Conservation (phyloP, 352 stramenopile genomes). For the Globisporangium cederbergense region DNA sequence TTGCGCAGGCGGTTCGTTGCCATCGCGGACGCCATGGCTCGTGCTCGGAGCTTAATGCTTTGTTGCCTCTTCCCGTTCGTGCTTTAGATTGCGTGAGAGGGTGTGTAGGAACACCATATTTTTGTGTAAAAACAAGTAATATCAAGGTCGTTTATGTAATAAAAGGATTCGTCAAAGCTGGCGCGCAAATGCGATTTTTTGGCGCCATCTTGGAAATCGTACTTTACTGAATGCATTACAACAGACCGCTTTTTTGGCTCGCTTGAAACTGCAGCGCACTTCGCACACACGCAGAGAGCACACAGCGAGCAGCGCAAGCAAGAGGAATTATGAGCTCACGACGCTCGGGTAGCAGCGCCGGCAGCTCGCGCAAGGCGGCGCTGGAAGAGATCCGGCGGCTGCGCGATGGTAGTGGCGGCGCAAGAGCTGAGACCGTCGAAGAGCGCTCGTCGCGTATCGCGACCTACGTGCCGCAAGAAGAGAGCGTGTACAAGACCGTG, state of each 20-base stretch:
- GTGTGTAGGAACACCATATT: no score
- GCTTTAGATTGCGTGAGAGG: background rate
- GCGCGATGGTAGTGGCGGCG: slow-evolving; percentile 36
- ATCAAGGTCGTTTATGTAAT: no score
- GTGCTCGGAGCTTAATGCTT: background rate
- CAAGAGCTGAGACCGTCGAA: slow-evolving; percentile 1
- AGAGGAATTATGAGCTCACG: slow-evolving; percentile 50
- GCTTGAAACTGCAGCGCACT: background rate
- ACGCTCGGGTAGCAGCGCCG: slow-evolving; percentile 34
- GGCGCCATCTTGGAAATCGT: background rate
- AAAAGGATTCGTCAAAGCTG: background rate
- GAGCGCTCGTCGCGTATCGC: slow-evolving; percentile 47
- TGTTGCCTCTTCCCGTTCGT: background rate
- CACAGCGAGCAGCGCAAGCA: background rate
- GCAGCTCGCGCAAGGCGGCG: slow-evolving; percentile 41
- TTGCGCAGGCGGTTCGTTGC: slow-evolving; percentile 88
- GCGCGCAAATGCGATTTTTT: background rate
- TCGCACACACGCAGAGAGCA: background rate
- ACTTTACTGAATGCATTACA: background rate
- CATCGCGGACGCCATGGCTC: slow-evolving; percentile 65
- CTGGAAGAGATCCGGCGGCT: slow-evolving; percentile 78
- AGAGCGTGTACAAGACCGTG: slow-evolving; percentile 83
- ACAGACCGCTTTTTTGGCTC: background rate
- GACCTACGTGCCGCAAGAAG: slow-evolving; percentile 70
- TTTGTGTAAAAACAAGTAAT: no score